Evolutionary conservation across 1,284 basidiomycete species (phyloP).

Genomic region (Ganoderma boninense): DNA sequence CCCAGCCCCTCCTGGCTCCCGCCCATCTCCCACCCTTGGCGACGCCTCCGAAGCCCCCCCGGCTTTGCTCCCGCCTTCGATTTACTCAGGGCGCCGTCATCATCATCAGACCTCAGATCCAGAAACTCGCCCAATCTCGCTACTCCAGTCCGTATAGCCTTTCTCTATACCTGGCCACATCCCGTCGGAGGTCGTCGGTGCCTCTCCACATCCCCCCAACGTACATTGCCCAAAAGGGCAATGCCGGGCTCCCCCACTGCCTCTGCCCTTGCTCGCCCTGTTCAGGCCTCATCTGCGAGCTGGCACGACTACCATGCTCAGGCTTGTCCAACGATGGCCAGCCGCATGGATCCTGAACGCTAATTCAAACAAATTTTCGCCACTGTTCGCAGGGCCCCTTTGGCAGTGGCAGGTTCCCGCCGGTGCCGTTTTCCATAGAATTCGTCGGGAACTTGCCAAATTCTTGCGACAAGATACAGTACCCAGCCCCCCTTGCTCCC

Average conservation of each 20-base stretch:
- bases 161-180: background rate
- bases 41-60: background rate
- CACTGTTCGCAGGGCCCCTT: background rate
- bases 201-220: background rate
- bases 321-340: background rate
- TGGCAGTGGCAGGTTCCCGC: background rate
- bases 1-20: background rate
- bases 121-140: slow-evolving; percentile 1
- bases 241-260: background rate
- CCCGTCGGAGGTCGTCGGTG: background rate
- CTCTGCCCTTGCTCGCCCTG: background rate
- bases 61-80: slow-evolving; percentile 6
- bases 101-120: slow-evolving; percentile 5
- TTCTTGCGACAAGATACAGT: background rate
- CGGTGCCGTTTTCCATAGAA: slow-evolving; percentile 6
- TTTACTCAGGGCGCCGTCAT: background rate
- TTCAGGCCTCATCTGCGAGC: background rate
- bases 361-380: slow-evolving; percentile 15
- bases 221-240: background rate
- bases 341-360: slow-evolving; percentile 9
- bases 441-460: slow-evolving; percentile 2
- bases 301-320: background rate
- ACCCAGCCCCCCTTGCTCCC: background rate
- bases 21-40: slow-evolving; percentile 5
- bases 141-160: background rate